Conservation (phyloP, 805 yeast species). For the Myxozyma kluyveri region DNA sequence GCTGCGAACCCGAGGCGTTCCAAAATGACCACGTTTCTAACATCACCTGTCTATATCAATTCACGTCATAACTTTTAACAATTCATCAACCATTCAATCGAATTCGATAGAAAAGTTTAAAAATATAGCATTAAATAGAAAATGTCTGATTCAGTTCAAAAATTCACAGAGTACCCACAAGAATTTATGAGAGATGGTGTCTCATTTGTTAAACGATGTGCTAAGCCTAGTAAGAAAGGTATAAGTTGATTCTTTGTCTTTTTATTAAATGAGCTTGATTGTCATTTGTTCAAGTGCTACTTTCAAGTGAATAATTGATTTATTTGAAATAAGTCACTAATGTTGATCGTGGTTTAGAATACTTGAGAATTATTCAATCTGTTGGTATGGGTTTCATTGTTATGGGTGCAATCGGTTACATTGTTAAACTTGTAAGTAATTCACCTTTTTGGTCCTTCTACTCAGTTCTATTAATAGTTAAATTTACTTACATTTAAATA, state of each 20-base stretch:
- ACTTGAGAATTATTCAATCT: constrained; percentile 82
- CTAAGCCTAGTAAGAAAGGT: constrained; percentile 85
- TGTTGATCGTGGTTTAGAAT: constrained; percentile 49
- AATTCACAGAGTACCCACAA: constrained; percentile 78
- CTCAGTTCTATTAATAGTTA: not conserved
- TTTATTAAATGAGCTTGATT: too few species aligned
- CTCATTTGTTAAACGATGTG: constrained; percentile 84
- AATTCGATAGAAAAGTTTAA: too few species aligned
- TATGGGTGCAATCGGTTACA: constrained; percentile 97
- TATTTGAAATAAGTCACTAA: not conserved
- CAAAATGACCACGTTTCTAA: too few species aligned
- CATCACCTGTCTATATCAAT: too few species aligned
- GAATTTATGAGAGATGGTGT: constrained; percentile 90
- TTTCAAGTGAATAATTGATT: not conserved
- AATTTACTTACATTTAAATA: not conserved
- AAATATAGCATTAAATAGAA: not conserved
- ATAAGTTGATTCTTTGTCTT: constrained; percentile 12
- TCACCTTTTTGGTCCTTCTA: not conserved
- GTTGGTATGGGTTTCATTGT: constrained; percentile 95
- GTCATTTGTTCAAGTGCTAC: not conserved
- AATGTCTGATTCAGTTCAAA: constrained; percentile 46
- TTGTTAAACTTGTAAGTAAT: constrained; percentile 67
- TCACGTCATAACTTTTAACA: too few species aligned
- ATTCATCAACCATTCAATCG: too few species aligned
- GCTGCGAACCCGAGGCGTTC: too few species aligned